Evolutionary conservation across 805 yeast species (phyloP).

Genomic region (Candida wancherniae): DNA sequence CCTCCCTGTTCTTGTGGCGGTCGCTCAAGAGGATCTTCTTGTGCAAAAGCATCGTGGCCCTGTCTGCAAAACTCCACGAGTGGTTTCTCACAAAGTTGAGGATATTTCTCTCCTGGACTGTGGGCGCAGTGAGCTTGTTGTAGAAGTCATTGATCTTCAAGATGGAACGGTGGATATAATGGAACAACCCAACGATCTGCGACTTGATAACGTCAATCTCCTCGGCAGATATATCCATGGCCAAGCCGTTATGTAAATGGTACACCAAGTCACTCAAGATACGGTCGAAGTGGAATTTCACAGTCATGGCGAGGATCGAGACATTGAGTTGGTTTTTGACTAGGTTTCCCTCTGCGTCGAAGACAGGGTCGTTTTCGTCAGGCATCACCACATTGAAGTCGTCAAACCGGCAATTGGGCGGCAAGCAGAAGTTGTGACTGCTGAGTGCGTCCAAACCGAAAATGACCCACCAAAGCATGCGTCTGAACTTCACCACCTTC

Average conservation of each 20-base stretch:
- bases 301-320: constrained; percentile 47
- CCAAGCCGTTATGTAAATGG: constrained; percentile 45
- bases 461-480: constrained; percentile 66
- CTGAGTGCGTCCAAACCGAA: constrained; percentile 55
- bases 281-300: constrained; percentile 48
- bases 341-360: constrained; percentile 24
- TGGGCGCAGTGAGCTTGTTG: constrained; percentile 32
- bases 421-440: constrained; percentile 49
- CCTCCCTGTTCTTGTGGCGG: constrained; percentile 2
- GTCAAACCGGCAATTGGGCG: constrained; percentile 48
- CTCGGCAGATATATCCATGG: constrained; percentile 37
- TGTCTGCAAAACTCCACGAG: constrained; percentile 51
- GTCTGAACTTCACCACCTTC: constrained; percentile 46
- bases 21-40: constrained; percentile 38
- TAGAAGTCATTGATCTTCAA: constrained; percentile 30
- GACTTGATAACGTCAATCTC: constrained; percentile 43
- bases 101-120: constrained; percentile 40
- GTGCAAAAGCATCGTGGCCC: constrained; percentile 44
- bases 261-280: constrained; percentile 51
- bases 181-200: constrained; percentile 47
- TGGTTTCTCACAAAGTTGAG: constrained; percentile 45
- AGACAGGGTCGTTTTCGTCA: constrained; percentile 38
- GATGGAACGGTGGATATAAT: constrained; percentile 47
- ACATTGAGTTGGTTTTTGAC: constrained; percentile 36
- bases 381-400: constrained; percentile 59